Percentiles rank a stretch among this genome's conserved stretches.
phyloP scores from a whole-genome alignment of 1,284 basidiomycete genomes.

The Gymnopus androsaceus region DNA sequence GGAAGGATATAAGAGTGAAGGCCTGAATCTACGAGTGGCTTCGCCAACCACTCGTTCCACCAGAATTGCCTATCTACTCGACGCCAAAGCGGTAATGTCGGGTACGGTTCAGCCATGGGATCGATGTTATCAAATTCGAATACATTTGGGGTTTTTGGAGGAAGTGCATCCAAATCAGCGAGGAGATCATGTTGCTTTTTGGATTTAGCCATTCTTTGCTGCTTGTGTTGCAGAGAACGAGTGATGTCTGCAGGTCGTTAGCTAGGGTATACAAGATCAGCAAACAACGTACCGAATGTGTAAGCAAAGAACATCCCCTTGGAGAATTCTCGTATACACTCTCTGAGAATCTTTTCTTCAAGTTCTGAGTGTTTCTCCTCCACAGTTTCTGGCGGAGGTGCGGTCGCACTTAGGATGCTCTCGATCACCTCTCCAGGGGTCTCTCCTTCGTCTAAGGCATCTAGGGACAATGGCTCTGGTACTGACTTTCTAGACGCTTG shows the following conservation, averaged over 20 bases:
- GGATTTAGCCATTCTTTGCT: constrained; percentile 58
- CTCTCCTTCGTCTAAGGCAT: constrained; percentile 49
- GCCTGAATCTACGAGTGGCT: constrained; percentile 74
- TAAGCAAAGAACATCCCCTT: constrained; percentile 84
- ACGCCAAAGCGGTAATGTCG: constrained; percentile 79
- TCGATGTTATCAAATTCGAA: constrained; percentile 45
- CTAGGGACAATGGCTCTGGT: constrained; percentile 35
- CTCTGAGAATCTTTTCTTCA: constrained; percentile 76
- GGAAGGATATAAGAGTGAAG: constrained; percentile 85
- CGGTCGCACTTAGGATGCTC: constrained; percentile 55
- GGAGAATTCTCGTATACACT: constrained; percentile 67
- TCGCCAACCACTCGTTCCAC: constrained; percentile 87
- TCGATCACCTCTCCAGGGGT: constrained; percentile 54
- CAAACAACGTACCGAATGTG: constrained; percentile 58
- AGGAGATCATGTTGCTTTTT: constrained; percentile 58
- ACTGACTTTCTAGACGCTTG: constrained; percentile 21
- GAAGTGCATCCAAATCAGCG: constrained; percentile 55
- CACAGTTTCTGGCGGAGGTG: constrained; percentile 55
- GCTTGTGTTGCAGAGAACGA: constrained; percentile 77
- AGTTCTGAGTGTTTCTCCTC: constrained; percentile 73
- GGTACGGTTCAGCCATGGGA: constrained; percentile 64
- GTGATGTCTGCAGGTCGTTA: constrained; percentile 60
- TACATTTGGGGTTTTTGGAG: constrained; percentile 13
- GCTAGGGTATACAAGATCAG: background rate
- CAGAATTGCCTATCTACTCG: constrained; percentile 83